Percentiles rank a stretch among this genome's conserved stretches.
These are phyloP conservation scores for Exophiala sideris DNA, from an alignment of 2,329 filamentous ascomycete genomes.

Conservation along the genomic window DNA sequence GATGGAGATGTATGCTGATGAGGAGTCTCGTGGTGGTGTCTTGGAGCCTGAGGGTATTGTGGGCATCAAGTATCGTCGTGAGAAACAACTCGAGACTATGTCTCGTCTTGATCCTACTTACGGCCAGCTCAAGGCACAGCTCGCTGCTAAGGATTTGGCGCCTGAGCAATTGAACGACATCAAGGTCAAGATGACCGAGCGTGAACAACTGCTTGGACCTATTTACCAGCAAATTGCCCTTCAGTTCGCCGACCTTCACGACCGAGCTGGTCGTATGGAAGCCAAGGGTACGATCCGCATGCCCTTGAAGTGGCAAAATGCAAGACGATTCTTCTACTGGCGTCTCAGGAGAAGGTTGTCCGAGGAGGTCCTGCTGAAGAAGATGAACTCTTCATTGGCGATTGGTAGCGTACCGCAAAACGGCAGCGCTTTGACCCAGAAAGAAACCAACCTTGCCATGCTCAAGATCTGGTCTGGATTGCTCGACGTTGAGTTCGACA, in stretches of 20 bases:
- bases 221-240: slow-evolving; percentile 94
- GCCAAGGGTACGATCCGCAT: slow-evolving; percentile 92
- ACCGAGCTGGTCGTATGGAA: slow-evolving; percentile 95
- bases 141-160: slow-evolving; percentile 63
- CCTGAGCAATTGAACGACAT: slow-evolving; percentile 73
- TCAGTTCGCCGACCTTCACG: slow-evolving; percentile 95
- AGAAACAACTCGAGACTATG: slow-evolving; percentile 98
- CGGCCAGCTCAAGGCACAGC: slow-evolving; percentile 74
- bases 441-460: slow-evolving; percentile 66
- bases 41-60: slow-evolving; percentile 97
- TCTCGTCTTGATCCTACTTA: slow-evolving; percentile 84
- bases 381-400: slow-evolving; percentile 59
- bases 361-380: slow-evolving; percentile 94
- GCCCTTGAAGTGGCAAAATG: slow-evolving; percentile 78
- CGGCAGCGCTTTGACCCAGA: slow-evolving; percentile 46
- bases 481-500: slow-evolving; percentile 63
- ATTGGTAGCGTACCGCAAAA: slow-evolving; percentile 33
- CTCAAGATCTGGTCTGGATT: slow-evolving; percentile 82
- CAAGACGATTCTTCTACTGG: slow-evolving; percentile 99
- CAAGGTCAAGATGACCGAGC: slow-evolving; percentile 77
- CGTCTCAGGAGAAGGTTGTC: slow-evolving; percentile 93
- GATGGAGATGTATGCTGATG: slow-evolving; percentile 99
- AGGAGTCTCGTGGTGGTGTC: slow-evolving; percentile 91
- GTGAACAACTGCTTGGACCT: slow-evolving; percentile 84
- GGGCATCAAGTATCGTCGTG: slow-evolving; percentile 96